Conservation (phyloP, 345 rosid species). For the Reutealis trisperma region DNA sequence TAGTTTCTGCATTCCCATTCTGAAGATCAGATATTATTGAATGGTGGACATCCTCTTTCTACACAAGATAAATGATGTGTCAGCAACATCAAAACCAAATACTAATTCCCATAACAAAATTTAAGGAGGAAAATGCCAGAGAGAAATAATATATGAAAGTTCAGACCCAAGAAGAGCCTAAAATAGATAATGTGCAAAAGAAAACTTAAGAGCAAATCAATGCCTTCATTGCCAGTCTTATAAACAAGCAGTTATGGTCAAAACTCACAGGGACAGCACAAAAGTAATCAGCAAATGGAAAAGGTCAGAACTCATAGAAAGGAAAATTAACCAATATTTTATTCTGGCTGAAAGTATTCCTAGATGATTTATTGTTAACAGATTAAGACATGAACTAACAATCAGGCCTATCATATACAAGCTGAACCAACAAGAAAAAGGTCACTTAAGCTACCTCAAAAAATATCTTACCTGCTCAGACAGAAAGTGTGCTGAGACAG, state of each 20-base stretch:
- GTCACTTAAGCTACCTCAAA: neutral
- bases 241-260: neutral
- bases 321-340: neutral
- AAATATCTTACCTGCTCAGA: slow-evolving; percentile 75
- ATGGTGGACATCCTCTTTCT: slow-evolving; percentile 99
- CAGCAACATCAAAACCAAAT: slow-evolving; percentile 17
- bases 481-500: slow-evolving; percentile 97
- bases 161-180: neutral
- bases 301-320: neutral
- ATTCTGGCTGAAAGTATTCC: neutral
- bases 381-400: neutral
- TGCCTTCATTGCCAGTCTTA: slow-evolving; percentile 8
- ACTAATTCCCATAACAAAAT: neutral
- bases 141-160: neutral
- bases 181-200: neutral
- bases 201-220: neutral
- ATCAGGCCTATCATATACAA: neutral
- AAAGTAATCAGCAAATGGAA: neutral
- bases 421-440: neutral
- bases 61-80: slow-evolving; percentile 23
- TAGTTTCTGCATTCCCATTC: slow-evolving; percentile 95
- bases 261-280: neutral
- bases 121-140: slow-evolving; percentile 2
- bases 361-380: neutral
- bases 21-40: slow-evolving; percentile 98